Evolutionary conservation across 768 basidiomycete species (phyloP), one percentile per base, ranked within the genome.

Genomic region (Auricularia cornea): DNA sequence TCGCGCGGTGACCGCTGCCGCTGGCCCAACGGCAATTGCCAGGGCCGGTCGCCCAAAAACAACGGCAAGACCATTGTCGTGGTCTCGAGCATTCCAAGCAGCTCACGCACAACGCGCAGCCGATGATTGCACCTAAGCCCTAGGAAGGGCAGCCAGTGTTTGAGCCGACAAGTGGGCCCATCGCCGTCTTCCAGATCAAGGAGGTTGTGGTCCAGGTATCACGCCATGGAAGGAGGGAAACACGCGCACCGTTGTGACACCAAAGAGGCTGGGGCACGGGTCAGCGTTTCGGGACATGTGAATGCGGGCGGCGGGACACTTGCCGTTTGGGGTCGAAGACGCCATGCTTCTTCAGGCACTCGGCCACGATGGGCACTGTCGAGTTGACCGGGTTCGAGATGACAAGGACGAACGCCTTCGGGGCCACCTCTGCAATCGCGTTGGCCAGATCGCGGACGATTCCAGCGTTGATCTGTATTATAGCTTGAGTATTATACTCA

Each of bases 311-410:
- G 29, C 60, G 60, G 14, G 35, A 8, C 35, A 68, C 79, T 44
- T 73, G 94, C 95, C 85, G 84, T 81, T 90, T 97, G 66, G 94
- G 90, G 75, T 99, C 86, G 73, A 89, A 98, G 31, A 92, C 89
- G 54, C 87, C 88, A 67, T 89, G 84, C 76, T 92, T 88, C 85
- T 96, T 99, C 80, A 95, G 85, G 40, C 96, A 89, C 76, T 98
- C 96, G 18, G 86, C 93, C 56, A 94, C 93, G 71, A 99, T 92
- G 59, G 97, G 97, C 41, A 98, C 96, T 41, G 97, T 98, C 51
- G 96, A 98, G 84, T 99, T 98, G 73, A 99, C 96, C 33, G 97
- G 97, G 81, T 99, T 99, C 69, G 97, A 96, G 76, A 99, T 98
- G 68, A 99, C 94, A 59, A 94, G 85, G 54, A 98, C 85, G 70